Evolutionary conservation across 2,329 filamentous ascomycete genomes (phyloP).

Genomic region (Massarina eburnea): DNA sequence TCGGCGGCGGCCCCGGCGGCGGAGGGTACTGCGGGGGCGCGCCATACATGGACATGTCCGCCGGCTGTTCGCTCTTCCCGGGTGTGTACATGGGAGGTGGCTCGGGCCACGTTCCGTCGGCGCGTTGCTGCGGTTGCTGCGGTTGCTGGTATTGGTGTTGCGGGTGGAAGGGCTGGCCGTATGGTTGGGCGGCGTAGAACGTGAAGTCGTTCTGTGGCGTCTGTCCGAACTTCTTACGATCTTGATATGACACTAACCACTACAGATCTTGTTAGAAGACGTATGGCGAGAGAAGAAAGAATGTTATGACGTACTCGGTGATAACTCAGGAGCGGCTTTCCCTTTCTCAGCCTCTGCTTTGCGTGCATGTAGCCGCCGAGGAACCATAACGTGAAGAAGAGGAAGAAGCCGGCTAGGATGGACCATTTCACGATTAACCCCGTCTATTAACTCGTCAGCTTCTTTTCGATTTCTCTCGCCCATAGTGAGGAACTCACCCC

Average conservation of each 20-base stretch:
- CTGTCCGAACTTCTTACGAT: constrained; percentile 39
- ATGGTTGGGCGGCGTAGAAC: constrained; percentile 38
- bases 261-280: constrained; percentile 12
- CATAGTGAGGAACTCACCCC: constrained; percentile 21
- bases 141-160: constrained; percentile 17
- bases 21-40: constrained; percentile 29
- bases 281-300: not conserved
- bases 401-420: constrained; percentile 64
- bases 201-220: constrained; percentile 41
- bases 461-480: not conserved
- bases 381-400: constrained; percentile 63
- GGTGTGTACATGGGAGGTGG: constrained; percentile 37
- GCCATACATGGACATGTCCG: constrained; percentile 39
- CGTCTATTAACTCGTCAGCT: constrained; percentile 45
- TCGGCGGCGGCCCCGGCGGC: no score
- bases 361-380: constrained; percentile 72
- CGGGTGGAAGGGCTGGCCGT: constrained; percentile 24
- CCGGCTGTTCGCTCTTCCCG: constrained; percentile 7
- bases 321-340: constrained; percentile 66
- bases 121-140: constrained; percentile 5
- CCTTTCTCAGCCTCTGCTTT: constrained; percentile 64
- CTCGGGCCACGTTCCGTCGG: constrained; percentile 33
- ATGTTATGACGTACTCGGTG: constrained; percentile 57
- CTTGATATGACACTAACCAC: constrained; percentile 47
- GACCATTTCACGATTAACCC: constrained; percentile 71